Evolutionary conservation across 83 land plant species (phyloP).

Genomic region (Thuja plicata): DNA sequence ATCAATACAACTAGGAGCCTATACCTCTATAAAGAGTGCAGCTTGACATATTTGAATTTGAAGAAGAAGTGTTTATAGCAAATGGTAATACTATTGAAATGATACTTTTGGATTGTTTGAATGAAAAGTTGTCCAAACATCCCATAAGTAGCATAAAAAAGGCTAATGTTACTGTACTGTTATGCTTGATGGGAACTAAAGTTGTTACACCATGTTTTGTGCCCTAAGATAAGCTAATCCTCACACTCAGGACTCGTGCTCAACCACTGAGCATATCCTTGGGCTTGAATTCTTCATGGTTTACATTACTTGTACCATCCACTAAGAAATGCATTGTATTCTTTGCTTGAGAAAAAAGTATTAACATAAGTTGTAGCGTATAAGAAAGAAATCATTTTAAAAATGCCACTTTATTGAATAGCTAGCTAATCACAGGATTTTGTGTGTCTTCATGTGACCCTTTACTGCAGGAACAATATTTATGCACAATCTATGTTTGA

Average conservation of each 20-base stretch:
- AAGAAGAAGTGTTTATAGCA: not conserved
- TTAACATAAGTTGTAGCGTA: not conserved
- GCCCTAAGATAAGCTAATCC: not conserved
- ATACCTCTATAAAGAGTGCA: no score
- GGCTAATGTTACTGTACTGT: no score
- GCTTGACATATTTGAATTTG: no score
- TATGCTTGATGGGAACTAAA: not conserved
- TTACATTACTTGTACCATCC: conserved; percentile 3
- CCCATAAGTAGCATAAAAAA: no score
- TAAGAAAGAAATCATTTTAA: not conserved
- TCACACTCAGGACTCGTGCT: not conserved
- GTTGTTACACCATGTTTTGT: not conserved
- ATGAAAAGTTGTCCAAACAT: no score
- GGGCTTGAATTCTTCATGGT: not conserved
- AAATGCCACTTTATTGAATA: not conserved
- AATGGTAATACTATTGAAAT: not conserved
- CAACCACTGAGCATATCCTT: not conserved
- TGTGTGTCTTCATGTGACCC: not conserved
- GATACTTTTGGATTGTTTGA: no score
- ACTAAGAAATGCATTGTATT: not conserved
- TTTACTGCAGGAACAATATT: not conserved
- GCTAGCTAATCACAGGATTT: not conserved
- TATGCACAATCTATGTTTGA: not conserved
- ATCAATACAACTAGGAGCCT: no score
- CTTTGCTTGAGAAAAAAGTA: not conserved